Percentiles rank a stretch among this genome's conserved stretches.
These are phyloP conservation scores for Fragilaria radians DNA, from an alignment of 108 stramenopile species.

Conservation along the genomic window DNA sequence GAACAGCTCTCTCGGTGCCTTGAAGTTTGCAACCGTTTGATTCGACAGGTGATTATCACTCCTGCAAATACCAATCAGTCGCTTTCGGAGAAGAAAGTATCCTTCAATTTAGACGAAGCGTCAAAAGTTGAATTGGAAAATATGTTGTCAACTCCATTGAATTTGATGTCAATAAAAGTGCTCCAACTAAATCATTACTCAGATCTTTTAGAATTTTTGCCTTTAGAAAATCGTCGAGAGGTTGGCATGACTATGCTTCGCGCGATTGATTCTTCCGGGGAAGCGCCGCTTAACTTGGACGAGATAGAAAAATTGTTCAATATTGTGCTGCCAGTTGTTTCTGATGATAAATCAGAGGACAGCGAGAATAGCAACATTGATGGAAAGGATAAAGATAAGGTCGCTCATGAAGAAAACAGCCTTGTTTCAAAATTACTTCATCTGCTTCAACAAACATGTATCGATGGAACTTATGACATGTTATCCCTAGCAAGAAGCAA, in stretches of 20 bases:
- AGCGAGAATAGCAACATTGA: conserved; percentile 4
- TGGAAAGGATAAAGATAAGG: conserved; percentile 16
- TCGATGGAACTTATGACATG: conserved; percentile 82
- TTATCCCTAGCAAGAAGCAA: conserved; percentile 58
- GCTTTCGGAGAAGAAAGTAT: conserved; percentile 3
- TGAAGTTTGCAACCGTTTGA: conserved; percentile 53
- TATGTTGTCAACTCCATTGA: conserved; percentile 83
- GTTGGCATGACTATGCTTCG: conserved; percentile 72
- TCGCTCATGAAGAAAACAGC: conserved; percentile 64
- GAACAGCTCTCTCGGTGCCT: conserved; percentile 84
- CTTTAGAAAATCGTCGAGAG: conserved; percentile 81
- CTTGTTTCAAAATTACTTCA: conserved; percentile 90
- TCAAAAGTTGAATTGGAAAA: conserved; percentile 83
- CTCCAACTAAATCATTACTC: conserved; percentile 80
- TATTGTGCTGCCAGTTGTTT: conserved; percentile 86
- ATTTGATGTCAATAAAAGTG: conserved; percentile 67
- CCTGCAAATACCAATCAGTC: conserved; percentile 3
- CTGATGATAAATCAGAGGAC: conserved; percentile 37
- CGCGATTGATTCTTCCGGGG: conserved; percentile 43
- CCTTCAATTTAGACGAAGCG: conserved; percentile 72
- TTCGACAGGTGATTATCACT: conserved; percentile 40
- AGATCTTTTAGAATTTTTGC: conserved; percentile 79
- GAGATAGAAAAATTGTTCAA: conserved; percentile 80
- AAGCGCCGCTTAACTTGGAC: conserved; percentile 36
- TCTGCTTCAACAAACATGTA: conserved; percentile 74